phyloP scores from a whole-genome alignment of 192 early-diverging fungal species.

The Podila epicladia region DNA sequence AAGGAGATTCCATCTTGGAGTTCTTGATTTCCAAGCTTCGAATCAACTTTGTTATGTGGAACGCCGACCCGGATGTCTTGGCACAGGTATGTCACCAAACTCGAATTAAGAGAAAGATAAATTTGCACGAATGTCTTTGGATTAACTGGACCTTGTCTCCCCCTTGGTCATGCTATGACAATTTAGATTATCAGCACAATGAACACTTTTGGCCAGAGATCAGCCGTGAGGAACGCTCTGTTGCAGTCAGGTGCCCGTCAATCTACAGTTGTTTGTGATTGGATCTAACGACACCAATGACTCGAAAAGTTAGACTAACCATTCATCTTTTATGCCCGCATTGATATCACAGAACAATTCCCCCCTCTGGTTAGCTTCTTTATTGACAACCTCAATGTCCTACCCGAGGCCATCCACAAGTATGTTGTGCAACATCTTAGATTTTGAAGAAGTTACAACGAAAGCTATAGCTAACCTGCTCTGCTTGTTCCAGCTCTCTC shows the following conservation, averaged over 20 bases:
- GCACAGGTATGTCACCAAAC: conserved; percentile 52
- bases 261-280: background rate
- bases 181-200: conserved; percentile 54
- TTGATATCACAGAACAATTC: conserved; percentile 55
- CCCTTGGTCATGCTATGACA: background rate
- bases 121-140: background rate
- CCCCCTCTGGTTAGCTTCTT: conserved; percentile 69
- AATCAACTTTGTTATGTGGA: conserved; percentile 75
- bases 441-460: background rate
- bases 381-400: conserved; percentile 60
- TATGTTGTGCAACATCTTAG: conserved; percentile 17
- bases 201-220: conserved; percentile 54
- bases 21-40: conserved; percentile 69
- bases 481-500: conserved; percentile 55
- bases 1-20: conserved; percentile 65
- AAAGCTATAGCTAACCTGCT: background rate
- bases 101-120: background rate
- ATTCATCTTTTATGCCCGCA: background rate
- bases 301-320: too few species aligned
- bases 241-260: conserved; percentile 53
- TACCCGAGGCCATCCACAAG: conserved; percentile 73
- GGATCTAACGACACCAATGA: too few species aligned
- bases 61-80: conserved; percentile 74
- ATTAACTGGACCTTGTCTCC: background rate
- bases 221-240: conserved; percentile 54